phyloP scores from a whole-genome alignment of 2,329 filamentous ascomycete genomes.

The Niveomyces coronatus region DNA sequence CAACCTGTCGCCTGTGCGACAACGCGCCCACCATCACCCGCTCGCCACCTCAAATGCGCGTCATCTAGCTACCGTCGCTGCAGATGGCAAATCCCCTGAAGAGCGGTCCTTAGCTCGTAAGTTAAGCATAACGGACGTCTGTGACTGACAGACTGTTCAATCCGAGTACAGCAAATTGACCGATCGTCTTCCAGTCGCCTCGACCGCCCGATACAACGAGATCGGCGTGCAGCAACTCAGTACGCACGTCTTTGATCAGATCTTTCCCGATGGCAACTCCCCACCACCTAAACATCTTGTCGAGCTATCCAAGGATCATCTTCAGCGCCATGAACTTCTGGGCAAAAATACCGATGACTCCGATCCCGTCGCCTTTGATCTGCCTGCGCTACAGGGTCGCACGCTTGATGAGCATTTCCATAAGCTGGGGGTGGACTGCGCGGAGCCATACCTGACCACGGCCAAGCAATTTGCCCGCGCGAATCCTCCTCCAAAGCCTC shows the following conservation, averaged over 20 bases:
- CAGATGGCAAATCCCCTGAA: slow-evolving; percentile 9
- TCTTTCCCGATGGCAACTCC: slow-evolving; percentile 55
- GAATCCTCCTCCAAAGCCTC: slow-evolving; percentile 47
- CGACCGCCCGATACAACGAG: slow-evolving; percentile 70
- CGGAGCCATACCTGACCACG: slow-evolving; percentile 69
- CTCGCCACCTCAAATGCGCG: slow-evolving; percentile 28
- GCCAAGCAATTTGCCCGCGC: slow-evolving; percentile 65
- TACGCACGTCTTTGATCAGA: slow-evolving; percentile 66
- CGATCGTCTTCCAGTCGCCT: slow-evolving; percentile 27
- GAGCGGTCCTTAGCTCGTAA: slow-evolving; percentile 29
- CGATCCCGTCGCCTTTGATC: slow-evolving; percentile 71
- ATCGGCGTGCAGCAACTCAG: slow-evolving; percentile 94
- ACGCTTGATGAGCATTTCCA: slow-evolving; percentile 92
- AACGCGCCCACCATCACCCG: slow-evolving; percentile 30
- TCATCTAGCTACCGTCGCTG: slow-evolving; percentile 30
- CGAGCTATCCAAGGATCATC: slow-evolving; percentile 69
- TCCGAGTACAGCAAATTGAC: slow-evolving; percentile 8
- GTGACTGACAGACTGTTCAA: not conserved
- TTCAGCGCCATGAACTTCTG: slow-evolving; percentile 73
- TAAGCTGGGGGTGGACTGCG: slow-evolving; percentile 74
- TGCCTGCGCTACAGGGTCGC: slow-evolving; percentile 67
- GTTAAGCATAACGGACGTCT: slow-evolving; percentile 12
- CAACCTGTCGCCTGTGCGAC: slow-evolving; percentile 41
- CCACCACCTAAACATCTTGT: slow-evolving; percentile 63
- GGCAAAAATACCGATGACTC: slow-evolving; percentile 79